Percentiles rank a stretch among this genome's conserved stretches.
phyloP scores from a whole-genome alignment of 106 monocot species.

The Allium sativum region DNA sequence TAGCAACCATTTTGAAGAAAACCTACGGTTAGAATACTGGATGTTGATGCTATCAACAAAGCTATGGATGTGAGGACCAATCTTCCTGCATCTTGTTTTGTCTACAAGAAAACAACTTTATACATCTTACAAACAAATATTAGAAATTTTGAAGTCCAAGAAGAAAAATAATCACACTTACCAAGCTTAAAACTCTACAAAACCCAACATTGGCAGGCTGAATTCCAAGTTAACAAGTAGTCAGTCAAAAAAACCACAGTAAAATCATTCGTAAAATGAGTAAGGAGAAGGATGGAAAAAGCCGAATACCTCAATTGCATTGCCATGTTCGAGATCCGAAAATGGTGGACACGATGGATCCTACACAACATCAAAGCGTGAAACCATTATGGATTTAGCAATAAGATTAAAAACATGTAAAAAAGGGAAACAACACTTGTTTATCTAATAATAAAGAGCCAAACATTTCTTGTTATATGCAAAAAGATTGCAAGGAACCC shows the following conservation, averaged over 20 bases:
- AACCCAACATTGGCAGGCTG: conserved; percentile 84
- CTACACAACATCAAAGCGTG: conserved; percentile 2
- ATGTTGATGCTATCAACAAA: conserved; percentile 71
- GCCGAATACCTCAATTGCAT: conserved; percentile 62
- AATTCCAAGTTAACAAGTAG: background rate
- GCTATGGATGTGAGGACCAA: conserved; percentile 65
- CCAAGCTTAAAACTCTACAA: conserved; percentile 62
- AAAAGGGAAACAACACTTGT: background rate
- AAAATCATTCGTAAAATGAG: background rate
- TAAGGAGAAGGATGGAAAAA: background rate
- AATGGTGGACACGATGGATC: conserved; percentile 26
- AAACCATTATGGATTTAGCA: background rate
- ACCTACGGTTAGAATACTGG: conserved; percentile 89
- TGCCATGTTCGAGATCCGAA: conserved; percentile 74
- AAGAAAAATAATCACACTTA: conserved; percentile 16
- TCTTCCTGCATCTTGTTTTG: conserved; percentile 75
- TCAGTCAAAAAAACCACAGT: background rate
- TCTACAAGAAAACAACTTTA: conserved; percentile 28
- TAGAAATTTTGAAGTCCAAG: background rate
- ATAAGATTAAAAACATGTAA: background rate
- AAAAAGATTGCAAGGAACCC: no score
- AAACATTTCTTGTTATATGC: no score
- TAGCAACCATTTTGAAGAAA: conserved; percentile 6
- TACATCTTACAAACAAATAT: background rate
- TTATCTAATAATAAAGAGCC: background rate